A percentile compares a stretch with the other conserved stretches of the same genome.
phyloP scores from a whole-genome alignment of 306 rosid species.

The Sicyos baderoa region DNA sequence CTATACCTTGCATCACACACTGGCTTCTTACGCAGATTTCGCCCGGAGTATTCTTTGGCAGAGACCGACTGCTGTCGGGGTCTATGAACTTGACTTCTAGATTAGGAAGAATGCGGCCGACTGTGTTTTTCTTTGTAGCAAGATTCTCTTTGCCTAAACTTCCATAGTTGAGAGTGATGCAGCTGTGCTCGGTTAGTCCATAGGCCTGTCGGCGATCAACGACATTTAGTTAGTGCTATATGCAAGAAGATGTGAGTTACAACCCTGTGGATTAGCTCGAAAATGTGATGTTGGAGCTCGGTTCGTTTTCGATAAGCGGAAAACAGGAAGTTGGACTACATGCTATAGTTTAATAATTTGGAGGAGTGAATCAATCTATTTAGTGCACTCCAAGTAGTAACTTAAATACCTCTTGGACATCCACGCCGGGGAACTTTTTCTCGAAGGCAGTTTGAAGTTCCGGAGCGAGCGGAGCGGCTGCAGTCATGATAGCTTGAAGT shows the following conservation, averaged over 20 bases:
- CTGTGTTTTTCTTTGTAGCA: constrained; percentile 50
- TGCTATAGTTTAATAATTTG: neutral
- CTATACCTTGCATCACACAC: constrained; percentile 78
- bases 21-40: constrained; percentile 83
- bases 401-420: constrained; percentile 59
- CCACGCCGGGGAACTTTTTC: constrained; percentile 67
- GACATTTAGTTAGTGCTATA: neutral
- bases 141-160: constrained; percentile 25
- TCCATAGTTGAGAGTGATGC: constrained; percentile 74
- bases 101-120: constrained; percentile 80
- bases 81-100: constrained; percentile 73
- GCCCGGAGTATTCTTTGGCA: constrained; percentile 70
- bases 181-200: constrained; percentile 92
- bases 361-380: no score
- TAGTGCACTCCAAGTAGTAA: no score
- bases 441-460: constrained; percentile 60
- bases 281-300: neutral
- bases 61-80: constrained; percentile 62
- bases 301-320: neutral
- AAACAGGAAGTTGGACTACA: constrained; percentile 1
- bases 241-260: neutral
- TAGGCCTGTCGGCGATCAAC: constrained; percentile 49
- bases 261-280: neutral
- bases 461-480: constrained; percentile 93
- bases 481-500: constrained; percentile 78